Conservation (phyloP, 2,329 filamentous ascomycete genomes). For the Aspergillus pseudoterreus region DNA sequence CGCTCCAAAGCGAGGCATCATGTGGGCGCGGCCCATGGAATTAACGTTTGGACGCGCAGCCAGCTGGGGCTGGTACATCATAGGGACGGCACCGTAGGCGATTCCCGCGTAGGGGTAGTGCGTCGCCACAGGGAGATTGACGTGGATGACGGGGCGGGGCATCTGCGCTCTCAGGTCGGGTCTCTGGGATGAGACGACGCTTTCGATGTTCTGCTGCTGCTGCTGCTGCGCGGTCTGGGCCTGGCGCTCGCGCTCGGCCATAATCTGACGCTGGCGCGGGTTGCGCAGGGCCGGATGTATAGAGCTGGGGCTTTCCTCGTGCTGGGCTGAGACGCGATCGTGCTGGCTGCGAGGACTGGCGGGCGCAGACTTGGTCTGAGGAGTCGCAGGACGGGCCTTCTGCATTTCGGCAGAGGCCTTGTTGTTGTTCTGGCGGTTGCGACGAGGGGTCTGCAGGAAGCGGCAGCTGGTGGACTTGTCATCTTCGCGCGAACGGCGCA, state of each 20-base stretch:
- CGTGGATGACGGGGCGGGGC: too few relatives aligned
- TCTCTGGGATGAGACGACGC: too few relatives aligned
- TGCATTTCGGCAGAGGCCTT: not conserved
- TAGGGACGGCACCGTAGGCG: too few relatives aligned
- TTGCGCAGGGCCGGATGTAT: conserved; percentile 13
- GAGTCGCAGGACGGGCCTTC: not conserved
- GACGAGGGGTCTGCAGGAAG: conserved; percentile 4
- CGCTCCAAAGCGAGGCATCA: too few relatives aligned
- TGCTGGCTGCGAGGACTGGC: not conserved
- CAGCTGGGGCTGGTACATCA: too few relatives aligned
- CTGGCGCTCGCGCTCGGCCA: conserved; percentile 9
- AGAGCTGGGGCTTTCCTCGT: conserved; percentile 5
- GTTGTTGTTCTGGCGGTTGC: not conserved
- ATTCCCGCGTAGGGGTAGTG: too few relatives aligned
- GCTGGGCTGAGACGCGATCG: not conserved
- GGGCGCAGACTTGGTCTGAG: not conserved
- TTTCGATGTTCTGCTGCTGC: too few relatives aligned
- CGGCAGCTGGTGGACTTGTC: conserved; percentile 2
- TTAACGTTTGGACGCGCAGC: too few relatives aligned
- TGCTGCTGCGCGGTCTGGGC: too few relatives aligned
- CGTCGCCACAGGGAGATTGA: too few relatives aligned
- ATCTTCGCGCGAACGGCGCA: conserved; percentile 14
- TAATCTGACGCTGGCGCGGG: conserved; percentile 8
- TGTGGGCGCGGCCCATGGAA: too few relatives aligned
- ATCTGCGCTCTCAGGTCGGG: too few relatives aligned